These are phyloP conservation scores for Paraphaeosphaeria minitans DNA, from an alignment of 2,329 filamentous ascomycete genomes.

Conservation along the genomic window DNA sequence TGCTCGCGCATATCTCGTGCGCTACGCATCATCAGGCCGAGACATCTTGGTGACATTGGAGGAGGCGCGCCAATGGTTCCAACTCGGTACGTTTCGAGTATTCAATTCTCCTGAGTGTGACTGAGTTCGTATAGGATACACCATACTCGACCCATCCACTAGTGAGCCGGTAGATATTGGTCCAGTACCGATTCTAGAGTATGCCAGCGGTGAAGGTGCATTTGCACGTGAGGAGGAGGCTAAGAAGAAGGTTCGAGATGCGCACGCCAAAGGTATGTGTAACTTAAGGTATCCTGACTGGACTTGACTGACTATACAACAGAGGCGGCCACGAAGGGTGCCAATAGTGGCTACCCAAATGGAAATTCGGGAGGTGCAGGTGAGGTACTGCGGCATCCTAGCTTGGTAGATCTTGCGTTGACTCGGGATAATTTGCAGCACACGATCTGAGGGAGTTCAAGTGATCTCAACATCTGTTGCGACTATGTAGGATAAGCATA, in stretches of 20 bases:
- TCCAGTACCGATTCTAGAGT: not conserved
- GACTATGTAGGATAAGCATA: no score
- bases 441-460: no score
- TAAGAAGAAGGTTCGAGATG: not conserved
- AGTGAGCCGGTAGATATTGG: conserved; percentile 5
- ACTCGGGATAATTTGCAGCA: no score
- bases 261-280: conserved; percentile 1
- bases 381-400: not conserved
- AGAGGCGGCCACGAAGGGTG: not conserved
- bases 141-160: not conserved
- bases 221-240: conserved; percentile 10
- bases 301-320: not conserved
- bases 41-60: conserved; percentile 9
- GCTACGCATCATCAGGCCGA: conserved; percentile 2
- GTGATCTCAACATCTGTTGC: no score
- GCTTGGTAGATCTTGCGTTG: no score
- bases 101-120: not conserved
- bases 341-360: not conserved
- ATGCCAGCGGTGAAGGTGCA: conserved; percentile 4
- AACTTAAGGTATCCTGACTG: not conserved
- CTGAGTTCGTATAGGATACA: not conserved
- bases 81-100: conserved; percentile 1
- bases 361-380: not conserved
- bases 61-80: conserved; percentile 11
- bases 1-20: conserved; percentile 8